Base-by-base conservation (phyloP, 2,329 filamentous ascomycete genomes). In the Epichloe sylvatica region DNA sequence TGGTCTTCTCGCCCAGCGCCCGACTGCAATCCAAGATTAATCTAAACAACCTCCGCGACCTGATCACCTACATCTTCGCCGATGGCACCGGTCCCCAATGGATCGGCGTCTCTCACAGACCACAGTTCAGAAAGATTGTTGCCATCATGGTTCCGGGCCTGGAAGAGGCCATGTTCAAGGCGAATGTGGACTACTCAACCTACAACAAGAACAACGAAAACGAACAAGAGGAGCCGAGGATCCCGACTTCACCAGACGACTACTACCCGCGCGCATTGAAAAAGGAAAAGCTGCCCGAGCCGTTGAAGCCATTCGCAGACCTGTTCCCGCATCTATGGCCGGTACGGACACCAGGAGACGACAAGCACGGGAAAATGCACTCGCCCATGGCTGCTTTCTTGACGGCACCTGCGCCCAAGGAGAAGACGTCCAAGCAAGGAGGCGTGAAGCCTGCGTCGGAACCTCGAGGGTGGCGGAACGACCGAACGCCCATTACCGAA, bases 241-340 rank as follows among this genome's bases (percentile, higher is more conserved):
- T 65, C 13, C 53, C 59, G n/a, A 70, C 69, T 2, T 72, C 72
- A 2, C 76, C 76, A 1, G 78, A 83, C 56, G 74, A 79, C 57
- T 81, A 77, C 61, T 77, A 78, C 58, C 81, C 78, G 1, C 72
- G 71, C 17, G 58, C 67, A 17, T 67, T 84, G 25, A 67, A 70
- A 37, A 68, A 68, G 50, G 73, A 77, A 2, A 64, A 67, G 23
- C 63, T 83, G 21, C 72, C 80, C 1, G 63, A 70, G 19, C 70
- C 74, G 11, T 59, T 88, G 37, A 71, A 79, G 60, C 80, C 82
- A 1, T 78, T 96, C 51, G 81, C 84, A 39, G 79, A 86, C 52
- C 86, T 96, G 63, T 97, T 98, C 56, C 74, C 81, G 8, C 84
- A 92, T 59, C 70, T 96, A 38, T 96, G 92, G 89, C 91, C 90